Base-by-base conservation (phyloP, 768 basidiomycete species). In the Termitomyces titanicus region DNA sequence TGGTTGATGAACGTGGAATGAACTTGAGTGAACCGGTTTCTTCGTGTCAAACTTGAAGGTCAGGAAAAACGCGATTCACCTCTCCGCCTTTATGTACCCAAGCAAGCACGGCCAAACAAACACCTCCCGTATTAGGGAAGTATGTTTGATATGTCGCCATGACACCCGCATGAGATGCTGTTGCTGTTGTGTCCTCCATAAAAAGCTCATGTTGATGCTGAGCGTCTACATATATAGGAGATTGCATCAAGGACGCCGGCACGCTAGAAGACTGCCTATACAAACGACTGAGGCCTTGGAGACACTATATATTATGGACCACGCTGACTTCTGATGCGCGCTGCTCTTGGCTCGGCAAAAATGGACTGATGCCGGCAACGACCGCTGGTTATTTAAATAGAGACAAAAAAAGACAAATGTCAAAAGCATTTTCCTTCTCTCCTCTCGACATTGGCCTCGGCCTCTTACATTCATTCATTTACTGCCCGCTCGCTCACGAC, bases 11-110 rank as follows among this genome's bases (percentile, higher is more conserved):
- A 74, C 73, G 72, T 73, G 73, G 71, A 74, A 76, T 84, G 83
- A 81, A 81, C 82, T 80, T 72, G 80, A 37, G 72, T 89, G 88
- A 89, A 90, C 88, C 88, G 85, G 84, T 86, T 86, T 84, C 80
- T 84, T 82, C 72, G 79, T 83, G 80, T 79, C 82, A 85, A 88
- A 89, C 83, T 88, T 88, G 88, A 74, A 80, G 85, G 88, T 88
- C 85, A 76, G 50, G 80, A 83, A 72, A 71, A 67, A 63, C 58
- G 61, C 57, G 42, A 54, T 53, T 47, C 31, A 18, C 47, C 47
- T n/a, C 42, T 50, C 52, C 37, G 54, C 64, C 66, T 64, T 70
- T 74, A 75, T 75, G 74, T 75, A 70, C 47, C 45, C 68, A 73
- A 72, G 74, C 68, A 73, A 72, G 74, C 70, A 75, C 54, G 57